phyloP scores from a whole-genome alignment of 768 basidiomycete species.

The Kwoniella dejecticola region DNA sequence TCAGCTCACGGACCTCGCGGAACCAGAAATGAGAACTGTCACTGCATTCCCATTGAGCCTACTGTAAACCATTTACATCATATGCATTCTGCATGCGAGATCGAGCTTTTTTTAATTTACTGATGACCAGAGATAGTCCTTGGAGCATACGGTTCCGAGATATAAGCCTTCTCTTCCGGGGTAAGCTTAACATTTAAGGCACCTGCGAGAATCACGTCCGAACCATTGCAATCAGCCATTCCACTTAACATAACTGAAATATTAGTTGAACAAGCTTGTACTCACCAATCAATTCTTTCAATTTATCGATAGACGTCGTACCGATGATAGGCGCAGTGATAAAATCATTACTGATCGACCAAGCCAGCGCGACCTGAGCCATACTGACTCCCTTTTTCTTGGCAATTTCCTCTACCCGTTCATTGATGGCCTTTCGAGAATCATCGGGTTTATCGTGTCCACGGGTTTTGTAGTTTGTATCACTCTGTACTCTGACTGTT shows the following conservation, averaged over 20 bases:
- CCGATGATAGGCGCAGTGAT: constrained; percentile 60
- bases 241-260: too few species aligned
- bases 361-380: constrained; percentile 60
- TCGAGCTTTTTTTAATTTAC: too few species aligned
- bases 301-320: constrained; percentile 56
- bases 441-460: constrained; percentile 32
- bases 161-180: constrained; percentile 62
- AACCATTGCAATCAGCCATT: neutral
- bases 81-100: too few species aligned
- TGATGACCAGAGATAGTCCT: constrained; percentile 27
- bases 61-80: too few species aligned
- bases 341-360: constrained; percentile 57
- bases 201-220: constrained; percentile 39
- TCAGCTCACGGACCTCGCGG: too few species aligned
- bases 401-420: constrained; percentile 58
- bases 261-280: too few species aligned
- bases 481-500: constrained; percentile 8
- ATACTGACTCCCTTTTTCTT: constrained; percentile 58
- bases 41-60: too few species aligned
- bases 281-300: constrained; percentile 57
- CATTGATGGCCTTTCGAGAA: constrained; percentile 56
- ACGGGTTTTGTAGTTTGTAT: constrained; percentile 11
- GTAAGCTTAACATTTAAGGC: constrained; percentile 61
- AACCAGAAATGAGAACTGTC: too few species aligned
- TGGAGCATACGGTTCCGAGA: constrained; percentile 63